Conservation (phyloP, 768 basidiomycete species). For the Suillus subluteus region DNA sequence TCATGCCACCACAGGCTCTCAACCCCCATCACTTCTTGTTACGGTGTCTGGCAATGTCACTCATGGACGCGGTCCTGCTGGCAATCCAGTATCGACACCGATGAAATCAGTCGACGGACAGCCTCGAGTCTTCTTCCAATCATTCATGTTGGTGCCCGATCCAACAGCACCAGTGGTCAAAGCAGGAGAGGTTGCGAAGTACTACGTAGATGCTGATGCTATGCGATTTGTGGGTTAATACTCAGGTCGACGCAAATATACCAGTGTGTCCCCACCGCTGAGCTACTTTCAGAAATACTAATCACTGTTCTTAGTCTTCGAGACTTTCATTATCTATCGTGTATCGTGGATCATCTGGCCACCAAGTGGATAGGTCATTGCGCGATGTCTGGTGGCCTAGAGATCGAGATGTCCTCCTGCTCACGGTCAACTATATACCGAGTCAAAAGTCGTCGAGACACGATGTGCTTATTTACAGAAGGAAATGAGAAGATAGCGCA, state of each 20-base stretch:
- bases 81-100: slow-evolving; percentile 56
- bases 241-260: background rate
- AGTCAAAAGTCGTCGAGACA: too few species aligned
- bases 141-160: slow-evolving; percentile 84
- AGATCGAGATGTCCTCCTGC: too few species aligned
- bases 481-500: too few species aligned
- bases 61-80: slow-evolving; percentile 62
- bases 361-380: background rate
- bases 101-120: slow-evolving; percentile 68
- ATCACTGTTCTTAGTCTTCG: background rate
- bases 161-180: slow-evolving; percentile 63
- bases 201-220: slow-evolving; percentile 79
- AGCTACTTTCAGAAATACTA: background rate
- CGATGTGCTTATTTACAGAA: too few species aligned
- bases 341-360: background rate
- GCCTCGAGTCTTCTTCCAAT: slow-evolving; percentile 85
- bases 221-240: slow-evolving; percentile 77
- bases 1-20: slow-evolving; percentile 52
- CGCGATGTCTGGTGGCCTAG: background rate
- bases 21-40: slow-evolving; percentile 78
- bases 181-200: slow-evolving; percentile 77
- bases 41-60: slow-evolving; percentile 81
- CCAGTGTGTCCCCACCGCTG: background rate
- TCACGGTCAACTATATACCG: too few species aligned
- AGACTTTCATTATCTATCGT: background rate